Evolutionary conservation across 768 basidiomycete species (phyloP).

Genomic region (Tylopilus felleus): DNA sequence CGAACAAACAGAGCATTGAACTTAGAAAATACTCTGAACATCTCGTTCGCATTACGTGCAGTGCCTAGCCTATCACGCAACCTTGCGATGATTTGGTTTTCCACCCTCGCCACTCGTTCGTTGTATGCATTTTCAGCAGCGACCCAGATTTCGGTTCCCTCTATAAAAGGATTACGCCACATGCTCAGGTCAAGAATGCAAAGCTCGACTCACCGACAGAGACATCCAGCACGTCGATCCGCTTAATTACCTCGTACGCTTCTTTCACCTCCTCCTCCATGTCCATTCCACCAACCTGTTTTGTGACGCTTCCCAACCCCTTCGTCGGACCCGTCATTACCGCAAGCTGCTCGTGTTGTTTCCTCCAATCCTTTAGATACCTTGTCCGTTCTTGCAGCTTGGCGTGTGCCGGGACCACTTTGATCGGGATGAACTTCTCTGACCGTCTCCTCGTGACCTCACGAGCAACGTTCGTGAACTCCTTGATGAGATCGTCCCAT

Average conservation of each 20-base stretch:
- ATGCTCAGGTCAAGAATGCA: neutral
- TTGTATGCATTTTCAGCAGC: constrained; percentile 97
- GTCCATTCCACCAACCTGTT: constrained; percentile 86
- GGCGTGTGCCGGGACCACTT: constrained; percentile 85
- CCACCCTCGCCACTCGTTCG: constrained; percentile 93
- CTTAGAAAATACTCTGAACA: constrained; percentile 99
- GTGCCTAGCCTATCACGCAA: constrained; percentile 90
- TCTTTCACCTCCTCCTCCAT: constrained; percentile 98
- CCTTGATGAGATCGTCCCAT: constrained; percentile 90
- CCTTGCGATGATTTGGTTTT: constrained; percentile 97
- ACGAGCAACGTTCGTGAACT: constrained; percentile 88
- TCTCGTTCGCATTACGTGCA: constrained; percentile 96
- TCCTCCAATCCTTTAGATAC: constrained; percentile 89
- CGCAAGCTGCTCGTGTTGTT: constrained; percentile 95
- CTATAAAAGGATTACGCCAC: constrained; percentile 37
- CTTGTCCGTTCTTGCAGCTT: constrained; percentile 85
- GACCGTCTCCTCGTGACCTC: constrained; percentile 87
- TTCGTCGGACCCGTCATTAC: constrained; percentile 97
- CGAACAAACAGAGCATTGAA: constrained; percentile 97
- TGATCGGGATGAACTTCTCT: constrained; percentile 97
- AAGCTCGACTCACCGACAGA: constrained; percentile 64
- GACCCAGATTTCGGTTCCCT: constrained; percentile 98
- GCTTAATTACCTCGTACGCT: constrained; percentile 96
- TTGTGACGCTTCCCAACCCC: constrained; percentile 68
- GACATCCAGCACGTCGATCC: constrained; percentile 94